These are phyloP conservation scores for Phytopythium sindhum DNA, from an alignment of 352 stramenopile genomes.

Conservation along the genomic window DNA sequence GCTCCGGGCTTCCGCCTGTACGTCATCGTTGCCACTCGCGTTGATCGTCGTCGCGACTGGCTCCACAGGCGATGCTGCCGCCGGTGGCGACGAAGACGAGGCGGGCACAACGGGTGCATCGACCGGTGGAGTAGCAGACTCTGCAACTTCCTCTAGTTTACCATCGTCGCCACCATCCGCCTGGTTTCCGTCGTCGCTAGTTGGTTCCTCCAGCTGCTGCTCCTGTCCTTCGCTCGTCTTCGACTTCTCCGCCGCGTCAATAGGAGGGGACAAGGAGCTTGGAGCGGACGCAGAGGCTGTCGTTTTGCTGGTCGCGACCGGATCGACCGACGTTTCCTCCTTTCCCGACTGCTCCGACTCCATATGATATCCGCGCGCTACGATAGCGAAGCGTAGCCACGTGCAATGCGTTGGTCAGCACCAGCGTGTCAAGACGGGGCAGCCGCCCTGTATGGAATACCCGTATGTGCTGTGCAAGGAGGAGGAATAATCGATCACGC, in stretches of 20 bases:
- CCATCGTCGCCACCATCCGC: background rate
- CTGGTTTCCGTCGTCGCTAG: background rate
- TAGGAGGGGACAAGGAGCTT: background rate
- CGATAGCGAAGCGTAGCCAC: background rate
- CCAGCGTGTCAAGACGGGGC: background rate
- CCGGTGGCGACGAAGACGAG: background rate
- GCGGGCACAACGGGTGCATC: background rate
- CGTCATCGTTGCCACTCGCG: background rate
- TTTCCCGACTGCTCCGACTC: constrained; percentile 1
- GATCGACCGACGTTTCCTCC: background rate
- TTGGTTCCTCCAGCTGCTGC: background rate
- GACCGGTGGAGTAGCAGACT: background rate
- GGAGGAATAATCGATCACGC: background rate
- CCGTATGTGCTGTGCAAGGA: background rate
- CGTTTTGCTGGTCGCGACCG: constrained; percentile 1
- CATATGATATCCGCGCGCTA: constrained; percentile 4
- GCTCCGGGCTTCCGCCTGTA: background rate
- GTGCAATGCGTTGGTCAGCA: background rate
- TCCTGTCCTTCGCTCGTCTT: background rate
- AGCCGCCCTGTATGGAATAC: background rate
- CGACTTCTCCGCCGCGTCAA: background rate
- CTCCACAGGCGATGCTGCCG: background rate
- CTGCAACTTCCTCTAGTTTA: background rate
- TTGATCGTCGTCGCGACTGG: background rate
- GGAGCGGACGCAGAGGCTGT: too few relatives aligned